Conservation (phyloP, 768 basidiomycete species). For the Phlebiopsis flavidoalba region DNA sequence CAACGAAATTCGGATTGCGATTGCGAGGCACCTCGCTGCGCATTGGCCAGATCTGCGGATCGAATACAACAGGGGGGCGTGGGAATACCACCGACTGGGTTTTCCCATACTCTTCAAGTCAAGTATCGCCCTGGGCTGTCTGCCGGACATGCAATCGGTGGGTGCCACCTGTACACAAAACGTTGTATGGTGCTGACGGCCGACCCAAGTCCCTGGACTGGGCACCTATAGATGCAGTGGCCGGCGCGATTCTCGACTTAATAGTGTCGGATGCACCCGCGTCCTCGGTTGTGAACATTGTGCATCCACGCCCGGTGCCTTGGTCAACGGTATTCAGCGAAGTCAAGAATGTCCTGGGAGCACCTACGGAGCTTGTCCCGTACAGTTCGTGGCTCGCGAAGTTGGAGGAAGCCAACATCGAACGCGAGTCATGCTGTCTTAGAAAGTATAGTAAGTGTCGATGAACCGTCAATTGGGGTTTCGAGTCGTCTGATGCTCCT, state of each 20-base stretch:
- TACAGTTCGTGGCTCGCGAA: slow-evolving; percentile 10
- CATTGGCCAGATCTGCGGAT: slow-evolving; percentile 25
- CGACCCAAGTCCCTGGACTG: not conserved
- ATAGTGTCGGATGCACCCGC: no score
- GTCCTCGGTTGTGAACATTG: no score
- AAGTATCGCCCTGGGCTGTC: slow-evolving; percentile 8
- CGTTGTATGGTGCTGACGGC: not conserved
- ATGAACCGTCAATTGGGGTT: not conserved
- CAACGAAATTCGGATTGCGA: slow-evolving; percentile 6
- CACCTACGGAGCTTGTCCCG: slow-evolving; percentile 7
- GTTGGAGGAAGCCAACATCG: slow-evolving; percentile 1
- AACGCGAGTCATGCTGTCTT: not conserved
- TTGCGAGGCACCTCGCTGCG: slow-evolving; percentile 17
- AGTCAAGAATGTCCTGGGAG: not conserved
- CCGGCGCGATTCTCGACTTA: no score
- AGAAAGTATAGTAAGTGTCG: slow-evolving; percentile 7
- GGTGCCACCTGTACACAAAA: not conserved
- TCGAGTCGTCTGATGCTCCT: not conserved
- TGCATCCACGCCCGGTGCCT: no score
- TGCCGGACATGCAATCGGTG: slow-evolving; percentile 10
- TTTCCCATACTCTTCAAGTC: slow-evolving; percentile 20
- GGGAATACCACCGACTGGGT: slow-evolving; percentile 29
- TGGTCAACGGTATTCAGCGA: no score
- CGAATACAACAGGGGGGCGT: slow-evolving; percentile 25
- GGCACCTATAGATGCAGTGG: no score